Conservation (phyloP, 164 flowering plant species). For the Vitis labrusca region DNA sequence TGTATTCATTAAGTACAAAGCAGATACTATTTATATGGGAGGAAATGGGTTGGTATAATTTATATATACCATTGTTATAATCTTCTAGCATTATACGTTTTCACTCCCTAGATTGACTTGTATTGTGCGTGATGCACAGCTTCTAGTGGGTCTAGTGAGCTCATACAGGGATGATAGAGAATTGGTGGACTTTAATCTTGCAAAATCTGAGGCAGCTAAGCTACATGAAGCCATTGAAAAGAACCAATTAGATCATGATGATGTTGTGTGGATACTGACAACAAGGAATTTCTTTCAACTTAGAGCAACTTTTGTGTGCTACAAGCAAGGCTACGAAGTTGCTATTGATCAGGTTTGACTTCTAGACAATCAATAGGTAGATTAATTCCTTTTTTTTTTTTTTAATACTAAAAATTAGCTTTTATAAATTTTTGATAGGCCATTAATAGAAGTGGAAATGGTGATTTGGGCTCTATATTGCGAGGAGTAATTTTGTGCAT, state of each 20-base stretch:
- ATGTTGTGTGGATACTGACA: conserved; percentile 51
- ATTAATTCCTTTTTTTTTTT: not conserved
- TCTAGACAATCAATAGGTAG: not conserved
- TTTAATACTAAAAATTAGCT: not conserved
- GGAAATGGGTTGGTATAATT: no score
- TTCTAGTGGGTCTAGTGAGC: conserved; percentile 62
- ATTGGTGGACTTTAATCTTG: conserved; percentile 41
- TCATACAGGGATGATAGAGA: conserved; percentile 67
- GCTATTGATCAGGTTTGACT: conserved; percentile 55
- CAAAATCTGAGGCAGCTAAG: conserved; percentile 48
- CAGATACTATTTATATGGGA: no score
- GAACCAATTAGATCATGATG: conserved; percentile 49
- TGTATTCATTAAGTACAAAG: no score
- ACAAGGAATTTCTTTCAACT: conserved; percentile 72
- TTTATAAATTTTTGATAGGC: conserved; percentile 42
- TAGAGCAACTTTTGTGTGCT: conserved; percentile 54
- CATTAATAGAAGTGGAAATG: conserved; percentile 39
- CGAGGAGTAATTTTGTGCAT: conserved; percentile 52
- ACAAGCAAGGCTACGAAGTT: conserved; percentile 44
- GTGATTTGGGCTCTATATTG: conserved; percentile 46
- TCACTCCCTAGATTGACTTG: no score
- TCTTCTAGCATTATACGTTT: no score
- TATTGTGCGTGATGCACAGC: conserved; percentile 28
- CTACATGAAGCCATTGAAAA: conserved; percentile 50
- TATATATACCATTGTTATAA: no score